Percentiles rank a stretch among this genome's conserved stretches.
Conservation (phyloP, 176 grass and related monocot genomes). For the Sorghum bicolor region Sorghum_bicolor_NCBIv3 NC_012870.2:22248001-22248500, state of each 20-base stretch:
- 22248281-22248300: constrained; percentile 76
- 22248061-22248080: background rate
- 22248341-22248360: constrained; percentile 79
- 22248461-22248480: background rate
- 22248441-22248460: background rate
- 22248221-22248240: background rate
- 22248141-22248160: background rate
- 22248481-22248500: background rate
- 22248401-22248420: background rate
- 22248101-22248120: background rate
- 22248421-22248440: background rate
- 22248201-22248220: background rate
- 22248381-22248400: constrained; percentile 50
- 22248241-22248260: background rate
- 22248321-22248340: constrained; percentile 93
- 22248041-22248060: background rate
- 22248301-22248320: constrained; percentile 97
- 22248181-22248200: background rate
- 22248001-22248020: too few species aligned
- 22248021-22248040: too few species aligned
- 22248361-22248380: constrained; percentile 94
- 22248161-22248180: background rate
- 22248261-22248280: constrained; percentile 57
- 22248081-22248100: background rate
- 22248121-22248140: background rate